Evolutionary conservation across 2,329 filamentous ascomycete genomes (phyloP), one percentile per base, ranked within the genome.

Genomic region (Diaporthe sp.): DNA sequence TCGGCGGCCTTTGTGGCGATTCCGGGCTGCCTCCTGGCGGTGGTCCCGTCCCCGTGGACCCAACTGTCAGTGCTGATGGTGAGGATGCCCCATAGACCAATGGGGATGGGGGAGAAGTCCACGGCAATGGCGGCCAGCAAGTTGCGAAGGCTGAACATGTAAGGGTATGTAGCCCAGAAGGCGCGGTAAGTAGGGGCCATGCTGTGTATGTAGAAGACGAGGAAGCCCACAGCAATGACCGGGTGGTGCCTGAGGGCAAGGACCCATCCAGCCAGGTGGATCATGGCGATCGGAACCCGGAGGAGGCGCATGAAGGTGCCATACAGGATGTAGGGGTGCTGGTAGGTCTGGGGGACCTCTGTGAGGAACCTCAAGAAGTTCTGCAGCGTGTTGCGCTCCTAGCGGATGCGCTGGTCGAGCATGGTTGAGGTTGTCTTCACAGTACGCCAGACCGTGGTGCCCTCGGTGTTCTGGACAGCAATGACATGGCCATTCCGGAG

Each of bases 381-480:
- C 56, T 71, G 70, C 44, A 71, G 44, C 22, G 70, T 71, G 44
- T 65, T 71, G 8, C 70, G 70, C 44, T 71, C 70, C 70, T 71
- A 71, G 32, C 70, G 70, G 22, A 71, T 35, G 6, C 70, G 70
- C 56, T 71, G 70, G 47, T 71, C 56, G 27, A 71, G 35, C 70
- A 71, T 71, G 30, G 70, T 71, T 22, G 42, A 53, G 13, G 53
- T 55, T 35, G 53, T 32, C 56, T 71, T 71, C 2, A 55, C 70
- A 3, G 70, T 63, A 5, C 70, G 70, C 70, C 70, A 63, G 70
- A 71, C 47, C 3, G 56, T 71, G 22, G 70, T 47, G 12, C 25
- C 56, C 10, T 63, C 35, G 10, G 47, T 51, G 44, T 55, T 42
- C 56, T 71, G 70, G 5, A 55, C 17, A 6, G 56, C 70, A 35